Base-by-base conservation (phyloP, 2,329 filamentous ascomycete species). In the Aschersonia sp. region DNA sequence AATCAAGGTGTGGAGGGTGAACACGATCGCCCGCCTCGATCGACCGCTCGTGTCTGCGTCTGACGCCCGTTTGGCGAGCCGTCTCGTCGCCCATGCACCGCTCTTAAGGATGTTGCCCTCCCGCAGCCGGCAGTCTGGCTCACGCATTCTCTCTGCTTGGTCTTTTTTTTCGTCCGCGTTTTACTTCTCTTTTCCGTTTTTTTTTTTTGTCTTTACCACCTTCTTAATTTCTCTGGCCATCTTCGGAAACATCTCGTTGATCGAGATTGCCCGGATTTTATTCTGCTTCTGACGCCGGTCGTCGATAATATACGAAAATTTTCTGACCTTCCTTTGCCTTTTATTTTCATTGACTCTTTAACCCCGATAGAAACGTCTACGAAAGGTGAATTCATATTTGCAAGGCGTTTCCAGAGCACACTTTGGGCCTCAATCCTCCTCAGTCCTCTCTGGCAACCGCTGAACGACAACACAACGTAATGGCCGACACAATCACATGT, bases 221-320 rank as follows among this genome's bases (percentile, higher is more conserved):
- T 48, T 31, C 4, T 46, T 31, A 54, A 55, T 47, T 57, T 58
- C 50, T 57, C 56, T 50, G 58, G 56, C 47, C 51, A 50, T 51
- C 60, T 37, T 12, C 35, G 12, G 35, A 61, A 60, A 60, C 48
- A 59, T 60, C 65, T 68, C 64, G 66, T 69, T 68, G 67, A 69
- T 51, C 67, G 64, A 67, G 60, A 63, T 61, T 65, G 61, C 63
- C 66, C 63, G 59, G 67, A 65, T 55, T 67, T 68, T 55, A 46
- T 50, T 47, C 49, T 41, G 45, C 47, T 46, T 53, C 54, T 51
- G 63, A 60, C 63, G 65, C 66, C 51, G 64, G 66, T 46, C 65
- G 64, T 67, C 61, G 48, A 57, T 46, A 49, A 44, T 44, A 42
- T 46, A 47, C 32, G 44, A 33, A 49, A 47, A 50, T 51, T 55